Base-by-base conservation (phyloP, 2,329 filamentous ascomycete species). In the Exophiala bonariae region DNA sequence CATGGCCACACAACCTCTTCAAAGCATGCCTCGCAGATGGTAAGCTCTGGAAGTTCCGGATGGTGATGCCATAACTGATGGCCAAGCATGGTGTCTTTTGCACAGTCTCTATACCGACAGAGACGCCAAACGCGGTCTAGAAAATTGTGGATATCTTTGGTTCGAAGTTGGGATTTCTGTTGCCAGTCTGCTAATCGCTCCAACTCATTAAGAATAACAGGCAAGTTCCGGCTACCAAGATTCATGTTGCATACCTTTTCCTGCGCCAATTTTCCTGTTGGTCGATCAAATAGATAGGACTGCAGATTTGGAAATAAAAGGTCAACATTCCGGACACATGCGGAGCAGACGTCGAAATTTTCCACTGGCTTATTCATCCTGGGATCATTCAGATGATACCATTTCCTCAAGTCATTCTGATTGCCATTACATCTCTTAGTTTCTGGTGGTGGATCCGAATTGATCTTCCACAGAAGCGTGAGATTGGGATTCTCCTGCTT, bases 11-110 rank as follows among this genome's bases (percentile, higher is more conserved):
- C 81, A 1, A 89, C 79, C 17, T 89, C 83, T 13, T 88, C 80
- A 63, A 87, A 96, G 66, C 91, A 97, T 66, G 92, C 88, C 55
- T 87, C 82, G 66, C 91, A 97, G 3, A 95, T 85, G 1, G 86
- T 89, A 59, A 96, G 82, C 38, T 90, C 80, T 0, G 86, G 87
- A 0, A 95, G 71, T 11, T 80, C 75, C 1, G 86, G 81, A 65
- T 95, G 89, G 45, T 80, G 83, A 65, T 95, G 84, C 91, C 91
- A 96, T 31, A 77, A 72, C 10, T 76, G 78, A 44, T 81, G 77
- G n/a, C 73, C 66, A 2, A 86, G 67, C 3, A 81, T 74, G n/a
- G 75, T 78, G 61, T 87, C 82, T 26, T 81, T 76, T 16, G 73
- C 72, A 62, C 89, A 95, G 61, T 89, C 81, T 3, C 78, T 74